Evolutionary conservation across 352 stramenopile genomes (phyloP), one percentile per base, ranked within the genome.

Genomic region (Bremia lactucae): DNA sequence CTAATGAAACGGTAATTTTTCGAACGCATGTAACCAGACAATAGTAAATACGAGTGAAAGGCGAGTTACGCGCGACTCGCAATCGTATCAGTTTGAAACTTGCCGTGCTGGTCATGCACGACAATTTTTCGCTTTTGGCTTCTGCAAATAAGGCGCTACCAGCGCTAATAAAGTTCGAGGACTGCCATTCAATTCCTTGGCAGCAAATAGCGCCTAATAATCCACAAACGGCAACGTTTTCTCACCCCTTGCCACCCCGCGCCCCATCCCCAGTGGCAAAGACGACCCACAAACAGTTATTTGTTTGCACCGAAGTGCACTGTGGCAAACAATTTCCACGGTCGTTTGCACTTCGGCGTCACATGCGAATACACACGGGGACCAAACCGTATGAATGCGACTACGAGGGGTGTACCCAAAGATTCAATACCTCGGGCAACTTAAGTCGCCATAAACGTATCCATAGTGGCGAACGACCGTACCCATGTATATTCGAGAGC

Each of bases 371-470:
- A 48, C 78, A 90, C 59, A 89, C 78, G 26, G 75, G 77, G 47
- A 87, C 53, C 36, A 87, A 87, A 40, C 80, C 77, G 16, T 93
- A 90, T 52, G 72, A 52, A 14, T 93, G 80, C 36, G 75, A 90
- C 56, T 72, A 72, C 40, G 60, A 83, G 4, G 76, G 76, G 53
- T 90, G 77, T 52, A 26, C 59, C 31, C 72, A 87, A 48, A 65
- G 77, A 9, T 93, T 93, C 59, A 90, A 87, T 54, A 93, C 80
- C 56, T 93, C 80, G 6, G 80, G 80, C 9, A 93, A 93, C 52
- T 43, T 93, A 7, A 89, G 75, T 43, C 75, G 80, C 38, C 80
- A 93, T 62, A 90, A 90, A 49, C 77, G 79, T 53, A 93, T 89
- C 52, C 80, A 93, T 58, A 87, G 68, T 31, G 80, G 80, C 35